phyloP scores from a whole-genome alignment of 2,329 filamentous ascomycete species.

The Arthrobotrys conoides region DNA sequence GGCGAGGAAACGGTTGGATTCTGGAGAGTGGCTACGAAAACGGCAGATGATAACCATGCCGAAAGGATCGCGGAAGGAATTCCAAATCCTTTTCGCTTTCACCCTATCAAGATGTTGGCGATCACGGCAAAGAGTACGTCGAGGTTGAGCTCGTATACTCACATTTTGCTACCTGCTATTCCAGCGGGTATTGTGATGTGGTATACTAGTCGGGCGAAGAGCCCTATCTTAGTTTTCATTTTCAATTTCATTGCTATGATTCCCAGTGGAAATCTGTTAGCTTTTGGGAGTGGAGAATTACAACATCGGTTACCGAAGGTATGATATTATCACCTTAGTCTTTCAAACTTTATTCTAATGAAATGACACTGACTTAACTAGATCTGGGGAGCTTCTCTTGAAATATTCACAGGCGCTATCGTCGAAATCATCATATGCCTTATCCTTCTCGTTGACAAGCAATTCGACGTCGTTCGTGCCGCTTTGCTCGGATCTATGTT shows the following conservation, averaged over 20 bases:
- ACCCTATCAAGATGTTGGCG: constrained; percentile 37
- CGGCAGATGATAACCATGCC: constrained; percentile 30
- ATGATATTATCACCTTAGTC: background rate
- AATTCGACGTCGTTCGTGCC: constrained; percentile 81
- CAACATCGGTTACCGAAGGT: constrained; percentile 53
- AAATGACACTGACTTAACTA: background rate
- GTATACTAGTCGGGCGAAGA: constrained; percentile 31
- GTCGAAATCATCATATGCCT: constrained; percentile 89
- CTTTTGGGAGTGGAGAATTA: constrained; percentile 52
- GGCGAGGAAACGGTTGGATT: constrained; percentile 30
- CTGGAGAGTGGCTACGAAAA: constrained; percentile 38
- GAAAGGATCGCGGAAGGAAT: constrained; percentile 34
- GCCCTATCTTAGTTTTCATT: constrained; percentile 36
- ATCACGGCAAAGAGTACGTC: constrained; percentile 47
- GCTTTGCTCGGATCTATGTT: constrained; percentile 87
- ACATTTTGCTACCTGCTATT: constrained; percentile 49
- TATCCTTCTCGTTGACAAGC: constrained; percentile 74
- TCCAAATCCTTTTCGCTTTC: constrained; percentile 35
- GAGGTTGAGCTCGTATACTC: constrained; percentile 33
- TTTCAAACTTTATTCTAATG: background rate
- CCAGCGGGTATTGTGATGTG: constrained; percentile 48
- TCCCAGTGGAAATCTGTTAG: constrained; percentile 48
- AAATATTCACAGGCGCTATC: constrained; percentile 78
- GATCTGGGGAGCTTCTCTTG: constrained; percentile 72
- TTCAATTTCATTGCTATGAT: constrained; percentile 59